Evolutionary conservation across 2,329 filamentous ascomycete genomes (phyloP), one percentile per base, ranked within the genome.

Genomic region (Aspergillus ustus): DNA sequence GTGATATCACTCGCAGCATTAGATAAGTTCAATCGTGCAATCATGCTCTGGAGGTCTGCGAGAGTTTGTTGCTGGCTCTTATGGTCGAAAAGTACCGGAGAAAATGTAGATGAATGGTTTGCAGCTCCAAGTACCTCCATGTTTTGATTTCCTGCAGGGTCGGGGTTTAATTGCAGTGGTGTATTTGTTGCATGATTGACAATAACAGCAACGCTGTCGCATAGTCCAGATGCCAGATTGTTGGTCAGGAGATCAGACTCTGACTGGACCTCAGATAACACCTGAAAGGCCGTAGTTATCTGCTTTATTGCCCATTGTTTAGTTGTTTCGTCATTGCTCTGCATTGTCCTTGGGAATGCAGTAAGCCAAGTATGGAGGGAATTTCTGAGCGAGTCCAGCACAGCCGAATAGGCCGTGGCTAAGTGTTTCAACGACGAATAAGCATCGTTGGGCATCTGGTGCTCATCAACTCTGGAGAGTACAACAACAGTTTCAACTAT

Each of bases 401-500:
- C 81, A 52, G 85, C 80, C 1, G 83, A 77, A 67, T 92, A 87
- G 11, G 88, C 85, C 44, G 79, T 83, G 6, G 89, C 80, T 28
- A 96, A 79, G 63, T 88, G 84, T 29, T 82, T 82, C 4, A 96
- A 74, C 17, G 73, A 75, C 5, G 70, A 62, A 53, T 73, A 76
- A 6, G 77, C 72, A 43, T 76, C 65, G 44, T 76, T 75, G 1
- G 69, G 64, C 15, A 67, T 68, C 29, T 82, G 78, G 0, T 81
- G 66, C 20, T 79, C 81, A 20, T 86, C 79, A 1, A 83, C 77
- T 19, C 84, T 80, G 17, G 85, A 83, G 8, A 97, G 79, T 17
- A 90, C 85, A 69, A 97, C 86, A 25, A 94, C 82, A 3, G 91
- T 94, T 74, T 98, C 95, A 0, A 95, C 85, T 46, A 95, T 84